Evolutionary conservation across 768 basidiomycete species (phyloP).

Genomic region (Auricularia auricula-judae): DNA sequence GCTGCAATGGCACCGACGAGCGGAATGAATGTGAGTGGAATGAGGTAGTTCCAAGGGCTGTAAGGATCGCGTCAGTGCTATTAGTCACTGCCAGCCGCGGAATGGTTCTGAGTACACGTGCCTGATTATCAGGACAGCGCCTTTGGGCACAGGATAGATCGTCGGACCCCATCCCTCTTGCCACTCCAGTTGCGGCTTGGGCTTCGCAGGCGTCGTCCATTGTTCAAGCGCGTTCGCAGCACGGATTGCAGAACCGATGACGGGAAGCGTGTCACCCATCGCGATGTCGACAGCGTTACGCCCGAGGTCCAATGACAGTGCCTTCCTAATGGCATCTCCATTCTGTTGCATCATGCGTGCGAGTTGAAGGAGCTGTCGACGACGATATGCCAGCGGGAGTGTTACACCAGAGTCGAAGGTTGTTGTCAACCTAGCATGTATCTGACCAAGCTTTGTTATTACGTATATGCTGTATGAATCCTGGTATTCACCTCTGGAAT

Average conservation of each 20-base stretch:
- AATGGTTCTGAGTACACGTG: neutral
- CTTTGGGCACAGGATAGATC: constrained; percentile 16
- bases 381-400: constrained; percentile 15
- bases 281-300: constrained; percentile 13
- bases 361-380: constrained; percentile 16
- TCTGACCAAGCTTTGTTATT: neutral
- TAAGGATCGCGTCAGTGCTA: neutral
- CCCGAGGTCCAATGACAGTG: constrained; percentile 14
- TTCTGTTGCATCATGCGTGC: constrained; percentile 18
- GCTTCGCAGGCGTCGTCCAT: constrained; percentile 14
- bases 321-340: constrained; percentile 10
- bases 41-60: constrained; percentile 6
- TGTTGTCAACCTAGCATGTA: constrained; percentile 8
- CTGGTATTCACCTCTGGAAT: too few relatives aligned
- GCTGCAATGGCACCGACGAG: constrained; percentile 20
- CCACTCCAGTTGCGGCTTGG: constrained; percentile 3
- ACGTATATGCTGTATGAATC: too few relatives aligned
- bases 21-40: constrained; percentile 1
- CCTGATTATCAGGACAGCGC: constrained; percentile 14
- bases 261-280: constrained; percentile 11
- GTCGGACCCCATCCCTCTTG: constrained; percentile 14
- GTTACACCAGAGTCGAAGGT: constrained; percentile 16
- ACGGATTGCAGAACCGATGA: constrained; percentile 8
- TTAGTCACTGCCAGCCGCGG: neutral
- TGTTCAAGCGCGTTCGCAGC: constrained; percentile 15